Evolutionary conservation across 768 basidiomycete species (phyloP).

Genomic region (Cytidiella melzeri): DNA sequence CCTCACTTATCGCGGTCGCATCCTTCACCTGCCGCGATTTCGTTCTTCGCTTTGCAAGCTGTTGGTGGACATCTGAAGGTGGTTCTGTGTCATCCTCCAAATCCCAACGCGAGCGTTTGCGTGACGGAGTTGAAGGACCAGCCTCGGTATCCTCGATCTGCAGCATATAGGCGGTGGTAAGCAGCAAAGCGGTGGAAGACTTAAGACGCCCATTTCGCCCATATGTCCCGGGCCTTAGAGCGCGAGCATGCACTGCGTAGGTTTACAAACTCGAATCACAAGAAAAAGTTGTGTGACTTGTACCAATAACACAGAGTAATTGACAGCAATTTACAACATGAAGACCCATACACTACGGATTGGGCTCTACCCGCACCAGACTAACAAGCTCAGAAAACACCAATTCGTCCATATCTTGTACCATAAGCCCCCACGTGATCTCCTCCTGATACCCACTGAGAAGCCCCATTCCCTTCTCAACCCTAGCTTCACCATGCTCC

Average conservation of each 20-base stretch:
- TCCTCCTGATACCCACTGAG: slow-evolving; percentile 66
- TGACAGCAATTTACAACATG: neutral
- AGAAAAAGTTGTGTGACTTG: too few species aligned
- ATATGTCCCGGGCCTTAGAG: too few species aligned
- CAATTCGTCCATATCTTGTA: slow-evolving; percentile 67
- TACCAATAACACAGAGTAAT: too few species aligned
- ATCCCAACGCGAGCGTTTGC: slow-evolving; percentile 77
- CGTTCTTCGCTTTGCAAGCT: slow-evolving; percentile 47
- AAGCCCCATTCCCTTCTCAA: slow-evolving; percentile 71
- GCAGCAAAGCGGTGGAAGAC: too few species aligned
- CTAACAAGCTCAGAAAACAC: slow-evolving; percentile 80
- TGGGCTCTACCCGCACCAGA: slow-evolving; percentile 51
- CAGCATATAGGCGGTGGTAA: neutral
- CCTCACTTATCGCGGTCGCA: slow-evolving; percentile 16
- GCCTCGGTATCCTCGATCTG: neutral
- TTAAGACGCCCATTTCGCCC: too few species aligned
- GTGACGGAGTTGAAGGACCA: slow-evolving; percentile 48
- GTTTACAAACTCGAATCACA: too few species aligned
- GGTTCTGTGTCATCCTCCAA: slow-evolving; percentile 40
- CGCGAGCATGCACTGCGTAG: too few species aligned
- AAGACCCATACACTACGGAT: neutral
- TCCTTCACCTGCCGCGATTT: slow-evolving; percentile 36
- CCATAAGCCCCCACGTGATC: slow-evolving; percentile 62
- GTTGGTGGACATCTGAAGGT: slow-evolving; percentile 25
- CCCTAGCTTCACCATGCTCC: slow-evolving; percentile 57